Base-by-base conservation (phyloP, 805 yeast species). In the Ogataea chonburiensis region DNA sequence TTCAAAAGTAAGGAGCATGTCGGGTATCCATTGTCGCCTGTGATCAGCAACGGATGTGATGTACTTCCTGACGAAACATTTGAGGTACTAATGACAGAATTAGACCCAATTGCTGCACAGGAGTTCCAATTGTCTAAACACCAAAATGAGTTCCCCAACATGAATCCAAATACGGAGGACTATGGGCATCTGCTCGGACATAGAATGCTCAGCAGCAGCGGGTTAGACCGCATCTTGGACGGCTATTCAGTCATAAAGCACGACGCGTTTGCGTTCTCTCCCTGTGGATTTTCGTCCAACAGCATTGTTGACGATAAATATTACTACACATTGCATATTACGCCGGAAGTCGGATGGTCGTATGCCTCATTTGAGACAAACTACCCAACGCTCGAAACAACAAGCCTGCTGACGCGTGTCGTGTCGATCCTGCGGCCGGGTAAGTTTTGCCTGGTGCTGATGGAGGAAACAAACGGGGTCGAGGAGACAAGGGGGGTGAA, bases 351-450 rank as follows among this genome's bases (percentile, higher is more conserved):
- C 15, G 95, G 91, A 23, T 91, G 94, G 87, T 86, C 96, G 5
- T 91, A 91, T 61, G 98, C 98, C 4, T 85, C 95, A 7, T 93
- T 93, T 60, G 98, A 93, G 59, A 79, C 96, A 14, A 91, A 86
- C 59, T 86, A 79, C 25, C 81, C 83, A 6, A 49, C 58, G 10
- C 65, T 67, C 24, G 62, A 68, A 45, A 75, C 81, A 50, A 55
- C 70, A 20, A 72, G 71, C n/a, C 78, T 86, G 7, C 60, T 86
- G 43, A 47, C 63, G 26, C 74, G 73, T 24, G 81, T 88, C 2
- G 66, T 88, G 46, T 52, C 62, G 4, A 71, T 83, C 18, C 81
- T 91, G 60, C 68, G 69, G 38, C 98, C 98, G 3, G 77, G 78
- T 14, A 79, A 77, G 54, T 87, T 91, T 55, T 79, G 87, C 34